Percentiles rank a stretch among this genome's conserved stretches.
Conservation (phyloP, 352 stramenopile genomes). For the Phytopythium aichiense region DNA sequence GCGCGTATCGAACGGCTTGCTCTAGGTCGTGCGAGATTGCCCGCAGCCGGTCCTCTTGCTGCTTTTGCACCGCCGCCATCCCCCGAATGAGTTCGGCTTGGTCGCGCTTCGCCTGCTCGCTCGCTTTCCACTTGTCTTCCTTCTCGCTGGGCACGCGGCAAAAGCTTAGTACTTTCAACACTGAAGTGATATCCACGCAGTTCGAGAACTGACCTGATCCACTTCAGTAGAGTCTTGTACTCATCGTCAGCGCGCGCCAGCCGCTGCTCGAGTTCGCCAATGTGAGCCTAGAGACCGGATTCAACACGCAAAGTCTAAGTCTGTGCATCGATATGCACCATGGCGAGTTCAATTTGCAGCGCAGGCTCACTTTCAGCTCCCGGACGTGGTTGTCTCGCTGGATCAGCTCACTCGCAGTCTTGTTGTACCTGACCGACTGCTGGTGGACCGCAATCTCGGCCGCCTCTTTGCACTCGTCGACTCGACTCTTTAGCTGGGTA, state of each 20-base stretch:
- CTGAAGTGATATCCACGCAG: not conserved
- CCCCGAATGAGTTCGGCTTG: slow-evolving; percentile 41
- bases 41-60: slow-evolving; percentile 22
- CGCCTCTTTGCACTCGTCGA: not conserved
- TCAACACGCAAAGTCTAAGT: not conserved
- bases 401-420: slow-evolving; percentile 2
- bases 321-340: too few species aligned
- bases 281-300: not conserved
- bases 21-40: slow-evolving; percentile 16
- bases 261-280: not conserved
- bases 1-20: slow-evolving; percentile 14
- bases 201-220: slow-evolving; percentile 4
- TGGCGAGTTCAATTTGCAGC: not conserved
- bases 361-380: not conserved
- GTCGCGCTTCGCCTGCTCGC: slow-evolving; percentile 27
- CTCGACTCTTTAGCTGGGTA: not conserved
- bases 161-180: slow-evolving; percentile 8
- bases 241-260: not conserved
- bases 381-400: not conserved
- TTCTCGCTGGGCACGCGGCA: slow-evolving; percentile 22
- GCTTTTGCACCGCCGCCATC: slow-evolving; percentile 16
- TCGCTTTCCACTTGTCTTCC: slow-evolving; percentile 30
- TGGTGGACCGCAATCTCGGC: not conserved
- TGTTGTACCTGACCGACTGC: slow-evolving; percentile 5
- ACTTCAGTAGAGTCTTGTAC: slow-evolving; percentile 1